Conservation (phyloP, 495 filamentous ascomycete genomes). For the Aspergillus campestris region DNA sequence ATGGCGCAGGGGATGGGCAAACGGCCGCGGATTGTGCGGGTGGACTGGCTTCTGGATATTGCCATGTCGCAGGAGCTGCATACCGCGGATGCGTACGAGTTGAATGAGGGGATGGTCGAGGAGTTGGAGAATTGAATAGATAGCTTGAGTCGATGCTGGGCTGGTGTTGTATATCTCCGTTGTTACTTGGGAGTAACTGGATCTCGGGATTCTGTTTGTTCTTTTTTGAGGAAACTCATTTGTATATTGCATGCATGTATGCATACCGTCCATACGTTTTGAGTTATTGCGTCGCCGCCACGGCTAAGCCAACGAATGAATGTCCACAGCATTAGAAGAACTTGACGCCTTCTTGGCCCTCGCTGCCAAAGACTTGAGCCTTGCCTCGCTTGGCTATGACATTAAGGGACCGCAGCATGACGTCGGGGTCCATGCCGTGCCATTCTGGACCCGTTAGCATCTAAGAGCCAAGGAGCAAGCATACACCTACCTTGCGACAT, state of each 20-base stretch:
- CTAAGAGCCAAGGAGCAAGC: not conserved
- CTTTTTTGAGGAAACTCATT: not conserved
- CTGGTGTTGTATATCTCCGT: slow-evolving; percentile 4
- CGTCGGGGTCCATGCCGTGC: slow-evolving; percentile 74
- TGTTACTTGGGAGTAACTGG: not conserved
- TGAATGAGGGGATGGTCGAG: slow-evolving; percentile 28
- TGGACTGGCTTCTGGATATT: slow-evolving; percentile 84
- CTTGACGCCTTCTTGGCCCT: slow-evolving; percentile 85
- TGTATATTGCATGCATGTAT: not conserved
- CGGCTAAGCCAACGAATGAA: not conserved
- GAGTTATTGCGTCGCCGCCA: not conserved
- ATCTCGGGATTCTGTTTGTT: not conserved
- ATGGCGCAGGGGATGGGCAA: slow-evolving; percentile 64
- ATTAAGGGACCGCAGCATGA: slow-evolving; percentile 68
- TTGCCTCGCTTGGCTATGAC: slow-evolving; percentile 80
- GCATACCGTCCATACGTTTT: too few relatives aligned
- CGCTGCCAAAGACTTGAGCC: slow-evolving; percentile 84
- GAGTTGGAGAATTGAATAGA: slow-evolving; percentile 18
- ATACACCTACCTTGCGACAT: slow-evolving; percentile 42
- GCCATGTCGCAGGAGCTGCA: slow-evolving; percentile 75
- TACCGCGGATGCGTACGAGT: slow-evolving; percentile 54
- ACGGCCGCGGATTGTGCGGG: slow-evolving; percentile 63
- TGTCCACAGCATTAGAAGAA: slow-evolving; percentile 59
- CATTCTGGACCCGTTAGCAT: slow-evolving; percentile 52
- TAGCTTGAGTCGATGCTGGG: not conserved